These are phyloP conservation scores for Diaporthe australafricana DNA, from an alignment of 2,329 filamentous ascomycete genomes.

Conservation along the genomic window DNA sequence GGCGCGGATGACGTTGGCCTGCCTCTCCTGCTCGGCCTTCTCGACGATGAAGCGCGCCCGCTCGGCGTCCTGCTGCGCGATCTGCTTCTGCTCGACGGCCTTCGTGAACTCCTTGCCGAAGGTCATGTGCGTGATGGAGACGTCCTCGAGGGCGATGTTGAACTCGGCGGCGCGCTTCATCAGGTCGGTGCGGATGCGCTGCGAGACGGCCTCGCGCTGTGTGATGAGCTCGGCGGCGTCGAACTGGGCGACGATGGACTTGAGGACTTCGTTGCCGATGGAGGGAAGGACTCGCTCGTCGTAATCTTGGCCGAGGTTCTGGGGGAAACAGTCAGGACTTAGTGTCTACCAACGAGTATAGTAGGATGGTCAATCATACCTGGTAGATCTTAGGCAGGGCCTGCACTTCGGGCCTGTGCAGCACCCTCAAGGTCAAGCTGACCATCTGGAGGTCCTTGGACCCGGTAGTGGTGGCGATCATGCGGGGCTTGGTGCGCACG, in stretches of 20 bases:
- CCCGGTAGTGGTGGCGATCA: slow-evolving; percentile 96
- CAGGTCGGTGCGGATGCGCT: slow-evolving; percentile 92
- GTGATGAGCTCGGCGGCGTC: slow-evolving; percentile 99
- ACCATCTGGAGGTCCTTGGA: slow-evolving; percentile 99
- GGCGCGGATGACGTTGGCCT: slow-evolving; percentile 97
- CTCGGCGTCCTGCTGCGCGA: slow-evolving; percentile 98
- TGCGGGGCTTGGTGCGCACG: slow-evolving; percentile 95
- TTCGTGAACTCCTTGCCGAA: slow-evolving; percentile 99
- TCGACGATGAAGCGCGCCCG: slow-evolving; percentile 98
- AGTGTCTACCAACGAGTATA: background rate
- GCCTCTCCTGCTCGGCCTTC: slow-evolving; percentile 97
- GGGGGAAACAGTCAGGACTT: slow-evolving; percentile 27
- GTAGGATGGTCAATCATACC: slow-evolving; percentile 62
- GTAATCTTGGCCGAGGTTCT: slow-evolving; percentile 98
- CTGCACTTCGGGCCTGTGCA: slow-evolving; percentile 94
- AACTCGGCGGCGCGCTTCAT: slow-evolving; percentile 95
- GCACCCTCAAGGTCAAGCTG: slow-evolving; percentile 93
- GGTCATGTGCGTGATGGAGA: slow-evolving; percentile 99
- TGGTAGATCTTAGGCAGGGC: slow-evolving; percentile 98
- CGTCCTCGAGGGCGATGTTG: slow-evolving; percentile 98
- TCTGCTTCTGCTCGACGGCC: slow-evolving; percentile 99
- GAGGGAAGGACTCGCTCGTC: slow-evolving; percentile 98
- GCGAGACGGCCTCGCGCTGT: slow-evolving; percentile 95
- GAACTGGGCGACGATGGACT: slow-evolving; percentile 96
- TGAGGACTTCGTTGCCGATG: slow-evolving; percentile 99